Evolutionary conservation across 2,329 filamentous ascomycete species (phyloP), one percentile per base, ranked within the genome.

Genomic region (Botryotinia convoluta): DNA sequence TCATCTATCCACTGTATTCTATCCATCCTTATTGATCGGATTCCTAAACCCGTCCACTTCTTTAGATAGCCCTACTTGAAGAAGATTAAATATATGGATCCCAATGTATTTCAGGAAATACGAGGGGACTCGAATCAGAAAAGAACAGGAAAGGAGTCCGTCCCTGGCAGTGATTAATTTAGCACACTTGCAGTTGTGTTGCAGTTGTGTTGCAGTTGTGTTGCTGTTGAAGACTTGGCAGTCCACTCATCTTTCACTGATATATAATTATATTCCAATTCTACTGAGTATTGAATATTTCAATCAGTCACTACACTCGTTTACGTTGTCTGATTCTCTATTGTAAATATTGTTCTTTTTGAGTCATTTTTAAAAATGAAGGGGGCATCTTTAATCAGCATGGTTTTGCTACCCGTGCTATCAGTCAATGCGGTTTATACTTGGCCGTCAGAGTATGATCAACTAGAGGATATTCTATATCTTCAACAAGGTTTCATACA

Each of bases 371-470:
- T 14, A 37, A 54, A 68, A 42, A 57, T 69, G 65, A 69, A 42
- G n/a, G 48, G 48, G 18, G 20, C 22, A 32, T 57, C 65, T 39
- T 32, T 69, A 4, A 57, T 59, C 18, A 26, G 65, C 16, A 26
- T 42, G 51, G 65, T n/a, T 14, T 32, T 69, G n/a, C 16, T 69
- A n/a, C 65, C 65, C 48, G n/a, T 69, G 9, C 10, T 69, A 20
- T 57, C 65, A 16, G 65, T 44, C 1, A 69, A 57, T 14, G 65
- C 65, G 22, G 48, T 16, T 10, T 69, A 57, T 32, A 69, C 48
- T 37, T 69, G 65, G 65, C 65, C 65, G 12, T 69, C 65, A 9
- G 12, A 57, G 37, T 69, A 69, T 29, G 65, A 69, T 32, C 18
- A 32, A 6, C 4, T 69, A 0, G 65, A 69, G 3, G 65, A 69